These are phyloP conservation scores for Cystobasidium tubakii DNA, from an alignment of 768 basidiomycete genomes.

Conservation along the genomic window DNA sequence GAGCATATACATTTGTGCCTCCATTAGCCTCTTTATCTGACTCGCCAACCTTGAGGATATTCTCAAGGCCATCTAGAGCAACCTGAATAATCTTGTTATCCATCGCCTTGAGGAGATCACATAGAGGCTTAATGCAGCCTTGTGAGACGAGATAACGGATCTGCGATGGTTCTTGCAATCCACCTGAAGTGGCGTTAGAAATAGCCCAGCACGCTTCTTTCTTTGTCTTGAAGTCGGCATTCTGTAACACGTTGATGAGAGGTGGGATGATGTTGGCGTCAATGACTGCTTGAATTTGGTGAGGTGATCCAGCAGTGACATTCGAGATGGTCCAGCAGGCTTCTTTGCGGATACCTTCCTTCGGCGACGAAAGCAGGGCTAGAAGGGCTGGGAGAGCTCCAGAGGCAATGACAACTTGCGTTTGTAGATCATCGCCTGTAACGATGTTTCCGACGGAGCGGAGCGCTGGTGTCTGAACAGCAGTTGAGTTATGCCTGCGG, in stretches of 20 bases:
- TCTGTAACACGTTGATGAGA: constrained; percentile 92
- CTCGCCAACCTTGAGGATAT: constrained; percentile 96
- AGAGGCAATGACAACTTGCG: constrained; percentile 96
- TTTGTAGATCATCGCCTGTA: constrained; percentile 97
- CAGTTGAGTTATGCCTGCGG: constrained; percentile 57
- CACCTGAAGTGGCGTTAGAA: constrained; percentile 96
- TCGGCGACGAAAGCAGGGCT: constrained; percentile 85
- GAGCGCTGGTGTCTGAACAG: constrained; percentile 95
- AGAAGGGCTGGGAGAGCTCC: constrained; percentile 93
- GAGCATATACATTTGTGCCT: constrained; percentile 82
- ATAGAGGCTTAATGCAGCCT: constrained; percentile 97
- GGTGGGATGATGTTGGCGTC: constrained; percentile 98
- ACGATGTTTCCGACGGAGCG: constrained; percentile 99
- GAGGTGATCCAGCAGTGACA: constrained; percentile 91
- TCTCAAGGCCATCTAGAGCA: constrained; percentile 94
- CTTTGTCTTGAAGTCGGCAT: constrained; percentile 98
- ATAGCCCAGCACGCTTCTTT: constrained; percentile 99
- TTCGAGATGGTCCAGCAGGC: constrained; percentile 99
- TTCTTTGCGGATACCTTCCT: constrained; percentile 98
- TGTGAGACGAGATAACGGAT: constrained; percentile 96
- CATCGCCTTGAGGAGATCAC: constrained; percentile 93
- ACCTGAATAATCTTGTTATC: constrained; percentile 99
- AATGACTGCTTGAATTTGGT: constrained; percentile 93
- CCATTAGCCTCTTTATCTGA: constrained; percentile 78
- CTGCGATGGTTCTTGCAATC: constrained; percentile 88